These are phyloP conservation scores for Achlya hypogyna DNA, from an alignment of 352 stramenopile species.

Conservation along the genomic window DNA sequence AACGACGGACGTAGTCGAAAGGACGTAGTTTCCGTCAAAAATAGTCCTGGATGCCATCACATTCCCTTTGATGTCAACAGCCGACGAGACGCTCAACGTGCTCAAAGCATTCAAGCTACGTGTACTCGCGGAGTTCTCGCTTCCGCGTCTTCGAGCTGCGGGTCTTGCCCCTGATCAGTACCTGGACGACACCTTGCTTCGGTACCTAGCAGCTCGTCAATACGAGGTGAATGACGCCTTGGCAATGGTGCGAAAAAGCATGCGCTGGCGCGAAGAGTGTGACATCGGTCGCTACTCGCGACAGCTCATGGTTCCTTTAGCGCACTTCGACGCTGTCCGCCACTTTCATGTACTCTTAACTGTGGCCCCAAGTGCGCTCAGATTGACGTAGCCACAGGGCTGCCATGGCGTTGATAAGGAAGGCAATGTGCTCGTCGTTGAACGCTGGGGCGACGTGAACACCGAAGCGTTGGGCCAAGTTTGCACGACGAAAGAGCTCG, in stretches of 20 bases:
- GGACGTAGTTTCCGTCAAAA: too few relatives aligned
- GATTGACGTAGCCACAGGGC: slow-evolving; percentile 7
- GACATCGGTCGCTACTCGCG: background rate
- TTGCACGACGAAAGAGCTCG: background rate
- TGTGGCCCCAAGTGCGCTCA: background rate
- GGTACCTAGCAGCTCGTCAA: slow-evolving; percentile 10
- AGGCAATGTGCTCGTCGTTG: slow-evolving; percentile 11
- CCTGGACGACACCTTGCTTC: background rate
- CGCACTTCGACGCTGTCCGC: slow-evolving; percentile 5
- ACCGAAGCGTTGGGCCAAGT: background rate
- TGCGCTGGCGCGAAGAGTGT: slow-evolving; percentile 2
- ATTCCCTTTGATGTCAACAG: too few relatives aligned
- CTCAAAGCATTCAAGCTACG: background rate
- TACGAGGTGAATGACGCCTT: slow-evolving; percentile 6
- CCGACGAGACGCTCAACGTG: too few relatives aligned
- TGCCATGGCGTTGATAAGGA: slow-evolving; percentile 13
- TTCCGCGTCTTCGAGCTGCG: background rate
- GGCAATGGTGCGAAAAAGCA: background rate
- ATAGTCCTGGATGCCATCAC: too few relatives aligned
- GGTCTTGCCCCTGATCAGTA: background rate
- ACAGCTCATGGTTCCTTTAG: background rate
- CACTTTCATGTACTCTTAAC: slow-evolving; percentile 5
- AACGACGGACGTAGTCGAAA: too few relatives aligned
- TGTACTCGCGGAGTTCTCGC: background rate
- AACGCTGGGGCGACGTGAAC: slow-evolving; percentile 4